Conservation (phyloP, 306 rosid species). For the Carpinus fangiana region DNA sequence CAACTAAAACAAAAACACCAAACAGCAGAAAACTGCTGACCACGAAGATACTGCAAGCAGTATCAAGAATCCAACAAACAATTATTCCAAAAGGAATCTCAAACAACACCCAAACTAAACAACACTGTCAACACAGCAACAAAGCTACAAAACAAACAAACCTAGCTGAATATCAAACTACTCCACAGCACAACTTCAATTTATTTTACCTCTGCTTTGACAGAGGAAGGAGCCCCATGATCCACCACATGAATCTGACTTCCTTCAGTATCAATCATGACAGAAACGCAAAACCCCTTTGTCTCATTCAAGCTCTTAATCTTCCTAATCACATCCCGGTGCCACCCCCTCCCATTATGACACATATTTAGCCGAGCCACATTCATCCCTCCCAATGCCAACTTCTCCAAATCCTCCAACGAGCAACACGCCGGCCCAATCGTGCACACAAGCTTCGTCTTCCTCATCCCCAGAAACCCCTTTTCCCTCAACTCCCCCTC, state of each 20-base stretch:
- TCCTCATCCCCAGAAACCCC: constrained; percentile 80
- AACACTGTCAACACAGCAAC: too few relatives aligned
- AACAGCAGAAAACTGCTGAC: too few relatives aligned
- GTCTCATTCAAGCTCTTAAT: constrained; percentile 73
- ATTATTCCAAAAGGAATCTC: too few relatives aligned
- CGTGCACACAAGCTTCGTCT: constrained; percentile 87
- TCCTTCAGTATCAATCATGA: constrained; percentile 94
- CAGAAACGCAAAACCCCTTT: constrained; percentile 65
- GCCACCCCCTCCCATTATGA: constrained; percentile 83
- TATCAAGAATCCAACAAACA: too few relatives aligned
- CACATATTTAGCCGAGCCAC: constrained; percentile 93
- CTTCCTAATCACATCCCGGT: constrained; percentile 62
- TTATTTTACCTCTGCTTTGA: constrained; percentile 69
- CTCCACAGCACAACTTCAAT: too few relatives aligned
- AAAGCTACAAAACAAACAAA: too few relatives aligned
- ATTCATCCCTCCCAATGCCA: constrained; percentile 86
- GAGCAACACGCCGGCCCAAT: constrained; percentile 76
- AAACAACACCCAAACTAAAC: too few relatives aligned
- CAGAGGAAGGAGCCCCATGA: constrained; percentile 81
- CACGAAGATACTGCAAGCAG: too few relatives aligned
- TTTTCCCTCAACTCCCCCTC: constrained; percentile 72
- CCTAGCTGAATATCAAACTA: too few relatives aligned
- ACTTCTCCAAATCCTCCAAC: constrained; percentile 67
- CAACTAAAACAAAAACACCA: too few relatives aligned
- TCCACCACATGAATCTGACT: constrained; percentile 87